phyloP scores from a whole-genome alignment of 1,139 yeast species.

The Lodderomyces pseudojiufengensis region DNA sequence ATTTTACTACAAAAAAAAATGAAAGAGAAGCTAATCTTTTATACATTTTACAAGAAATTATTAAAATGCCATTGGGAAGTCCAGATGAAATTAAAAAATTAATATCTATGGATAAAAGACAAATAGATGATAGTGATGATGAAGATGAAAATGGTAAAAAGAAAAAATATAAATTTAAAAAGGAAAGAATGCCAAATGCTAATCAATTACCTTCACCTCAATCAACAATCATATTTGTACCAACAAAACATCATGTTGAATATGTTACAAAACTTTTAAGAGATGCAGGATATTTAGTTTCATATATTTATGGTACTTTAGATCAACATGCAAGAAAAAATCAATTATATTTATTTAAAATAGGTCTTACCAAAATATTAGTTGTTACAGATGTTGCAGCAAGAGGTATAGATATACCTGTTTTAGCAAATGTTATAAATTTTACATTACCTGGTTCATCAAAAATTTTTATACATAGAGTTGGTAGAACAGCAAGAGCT shows the following conservation, averaged over 20 bases:
- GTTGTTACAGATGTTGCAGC: slow-evolving; percentile 99
- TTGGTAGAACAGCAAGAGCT: slow-evolving; percentile 99
- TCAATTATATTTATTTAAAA: slow-evolving; percentile 79
- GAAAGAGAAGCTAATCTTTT: slow-evolving; percentile 90
- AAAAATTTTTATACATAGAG: slow-evolving; percentile 92
- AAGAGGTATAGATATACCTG: slow-evolving; percentile 98
- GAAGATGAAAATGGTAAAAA: slow-evolving; percentile 33
- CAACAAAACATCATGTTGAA: slow-evolving; percentile 97
- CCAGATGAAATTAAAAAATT: slow-evolving; percentile 57
- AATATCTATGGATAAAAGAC: slow-evolving; percentile 42
- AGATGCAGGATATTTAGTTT: slow-evolving; percentile 78
- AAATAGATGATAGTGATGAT: slow-evolving; percentile 38
- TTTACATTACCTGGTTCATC: slow-evolving; percentile 89
- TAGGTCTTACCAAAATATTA: slow-evolving; percentile 75
- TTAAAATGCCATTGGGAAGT: slow-evolving; percentile 79
- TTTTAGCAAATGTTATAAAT: slow-evolving; percentile 89
- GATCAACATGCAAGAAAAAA: slow-evolving; percentile 94
- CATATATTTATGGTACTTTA: slow-evolving; percentile 89
- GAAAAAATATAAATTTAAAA: slow-evolving; percentile 40
- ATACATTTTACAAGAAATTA: slow-evolving; percentile 72
- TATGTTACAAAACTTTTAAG: slow-evolving; percentile 68
- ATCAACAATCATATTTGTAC: slow-evolving; percentile 91
- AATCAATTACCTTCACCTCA: slow-evolving; percentile 77
- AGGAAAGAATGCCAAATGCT: slow-evolving; percentile 68
- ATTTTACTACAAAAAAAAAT: slow-evolving; percentile 70